Conservation (phyloP, 441 rosid genomes). For the Arabidopsis hybrid region DNA sequence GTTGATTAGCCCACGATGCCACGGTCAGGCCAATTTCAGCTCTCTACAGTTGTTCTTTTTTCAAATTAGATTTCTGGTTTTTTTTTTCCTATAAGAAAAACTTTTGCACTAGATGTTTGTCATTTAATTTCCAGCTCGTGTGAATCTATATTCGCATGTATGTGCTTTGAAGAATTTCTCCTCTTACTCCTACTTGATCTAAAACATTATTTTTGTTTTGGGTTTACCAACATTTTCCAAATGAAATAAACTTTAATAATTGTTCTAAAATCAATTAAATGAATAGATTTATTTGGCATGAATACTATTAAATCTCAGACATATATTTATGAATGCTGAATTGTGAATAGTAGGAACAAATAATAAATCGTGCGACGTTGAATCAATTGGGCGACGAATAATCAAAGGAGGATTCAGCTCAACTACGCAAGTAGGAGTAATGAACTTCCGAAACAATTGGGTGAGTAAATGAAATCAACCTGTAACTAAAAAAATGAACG, state of each 20-base stretch:
- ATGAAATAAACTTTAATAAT: not conserved
- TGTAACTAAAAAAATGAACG: conserved; percentile 21
- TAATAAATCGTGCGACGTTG: not conserved
- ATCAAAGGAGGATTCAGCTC: too few relatives aligned
- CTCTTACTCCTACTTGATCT: not conserved
- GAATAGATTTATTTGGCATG: too few relatives aligned
- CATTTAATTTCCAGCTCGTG: conserved; percentile 10
- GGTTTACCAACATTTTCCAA: not conserved
- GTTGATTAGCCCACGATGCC: conserved; percentile 29
- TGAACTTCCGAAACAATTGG: not conserved
- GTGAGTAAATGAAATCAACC: not conserved
- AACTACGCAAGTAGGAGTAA: not conserved
- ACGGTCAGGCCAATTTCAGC: conserved; percentile 26
- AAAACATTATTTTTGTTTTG: not conserved
- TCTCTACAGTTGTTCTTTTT: not conserved
- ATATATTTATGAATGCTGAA: too few relatives aligned
- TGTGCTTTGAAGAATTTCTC: not conserved
- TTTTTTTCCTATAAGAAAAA: not conserved
- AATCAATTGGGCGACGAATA: too few relatives aligned
- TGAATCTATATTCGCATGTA: not conserved
- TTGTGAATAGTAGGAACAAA: too few relatives aligned
- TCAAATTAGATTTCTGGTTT: not conserved
- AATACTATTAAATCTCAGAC: too few relatives aligned
- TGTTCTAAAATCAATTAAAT: too few relatives aligned
- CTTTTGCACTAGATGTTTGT: conserved; percentile 1